Evolutionary conservation across 352 stramenopile genomes (phyloP).

Genomic region (Globisporangium radiosum): DNA sequence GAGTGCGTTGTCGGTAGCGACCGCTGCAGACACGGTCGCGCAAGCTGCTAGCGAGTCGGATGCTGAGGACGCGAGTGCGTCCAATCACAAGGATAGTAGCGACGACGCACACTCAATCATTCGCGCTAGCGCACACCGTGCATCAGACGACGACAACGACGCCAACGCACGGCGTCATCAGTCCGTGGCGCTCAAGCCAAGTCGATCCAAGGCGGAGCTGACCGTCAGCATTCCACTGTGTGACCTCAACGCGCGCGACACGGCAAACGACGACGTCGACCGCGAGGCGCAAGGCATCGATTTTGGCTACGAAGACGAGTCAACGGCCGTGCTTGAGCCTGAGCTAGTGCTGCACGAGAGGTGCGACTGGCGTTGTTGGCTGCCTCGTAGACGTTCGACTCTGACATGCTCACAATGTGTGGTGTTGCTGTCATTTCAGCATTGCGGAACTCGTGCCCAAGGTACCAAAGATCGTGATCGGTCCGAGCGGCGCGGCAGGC

Average conservation of each 20-base stretch:
- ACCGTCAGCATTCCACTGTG: not conserved
- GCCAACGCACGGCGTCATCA: not conserved
- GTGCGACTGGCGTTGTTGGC: slow-evolving; percentile 1
- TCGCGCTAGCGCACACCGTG: no score
- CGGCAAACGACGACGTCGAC: slow-evolving; percentile 11
- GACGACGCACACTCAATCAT: no score
- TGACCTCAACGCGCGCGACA: slow-evolving; percentile 14
- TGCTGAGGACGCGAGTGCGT: no score
- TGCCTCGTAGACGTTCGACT: not conserved
- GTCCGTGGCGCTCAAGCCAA: slow-evolving; percentile 1
- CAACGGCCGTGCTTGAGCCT: not conserved
- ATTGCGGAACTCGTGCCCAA: slow-evolving; percentile 31
- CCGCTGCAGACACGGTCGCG: no score
- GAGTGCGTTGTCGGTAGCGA: no score
- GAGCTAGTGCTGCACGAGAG: slow-evolving; percentile 5
- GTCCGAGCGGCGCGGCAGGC: slow-evolving; percentile 23
- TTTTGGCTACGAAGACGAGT: slow-evolving; percentile 41
- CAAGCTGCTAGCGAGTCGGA: not conserved
- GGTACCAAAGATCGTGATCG: slow-evolving; percentile 55
- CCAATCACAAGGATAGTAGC: no score
- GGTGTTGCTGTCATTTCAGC: slow-evolving; percentile 8
- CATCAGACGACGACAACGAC: not conserved
- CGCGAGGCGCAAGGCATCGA: slow-evolving; percentile 25
- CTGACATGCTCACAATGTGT: not conserved
- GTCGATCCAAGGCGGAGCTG: slow-evolving; percentile 5